A percentile compares a stretch with the other conserved stretches of the same genome.
Evolutionary conservation across 164 flowering plant species (phyloP).

Genomic region (Chimonanthus salicifolius): DNA sequence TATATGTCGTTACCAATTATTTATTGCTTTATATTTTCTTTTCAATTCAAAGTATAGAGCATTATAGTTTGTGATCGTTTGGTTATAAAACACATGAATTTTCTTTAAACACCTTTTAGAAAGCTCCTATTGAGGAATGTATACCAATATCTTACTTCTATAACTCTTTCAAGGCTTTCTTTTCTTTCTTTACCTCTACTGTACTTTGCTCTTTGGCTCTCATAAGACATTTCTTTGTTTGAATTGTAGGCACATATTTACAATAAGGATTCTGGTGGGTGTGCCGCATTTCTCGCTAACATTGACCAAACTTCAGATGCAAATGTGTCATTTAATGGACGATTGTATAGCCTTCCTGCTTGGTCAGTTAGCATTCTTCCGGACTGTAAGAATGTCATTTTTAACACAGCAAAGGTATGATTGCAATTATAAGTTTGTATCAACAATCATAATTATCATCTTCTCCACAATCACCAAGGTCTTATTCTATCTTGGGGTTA

Average conservation of each 20-base stretch:
- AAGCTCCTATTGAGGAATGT: too few relatives aligned
- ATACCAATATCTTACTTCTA: too few relatives aligned
- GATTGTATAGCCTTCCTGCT: conserved; percentile 46
- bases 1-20: too few relatives aligned
- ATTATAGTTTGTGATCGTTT: too few relatives aligned
- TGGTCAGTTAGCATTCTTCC: conserved; percentile 87
- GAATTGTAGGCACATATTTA: conserved; percentile 48
- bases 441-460: too few relatives aligned
- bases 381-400: conserved; percentile 55
- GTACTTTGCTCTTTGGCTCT: background rate
- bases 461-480: too few relatives aligned
- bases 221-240: conserved; percentile 1
- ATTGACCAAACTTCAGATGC: conserved; percentile 31
- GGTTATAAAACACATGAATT: too few relatives aligned
- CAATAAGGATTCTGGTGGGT: conserved; percentile 29
- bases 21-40: too few relatives aligned
- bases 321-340: conserved; percentile 44
- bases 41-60: too few relatives aligned
- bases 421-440: background rate
- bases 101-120: too few relatives aligned
- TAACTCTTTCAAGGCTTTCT: background rate
- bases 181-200: background rate
- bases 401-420: conserved; percentile 66
- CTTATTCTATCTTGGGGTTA: too few relatives aligned
- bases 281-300: conserved; percentile 75